Conservation (phyloP, 108 stramenopile genomes). For the Discostella stelligeroides region DNA sequence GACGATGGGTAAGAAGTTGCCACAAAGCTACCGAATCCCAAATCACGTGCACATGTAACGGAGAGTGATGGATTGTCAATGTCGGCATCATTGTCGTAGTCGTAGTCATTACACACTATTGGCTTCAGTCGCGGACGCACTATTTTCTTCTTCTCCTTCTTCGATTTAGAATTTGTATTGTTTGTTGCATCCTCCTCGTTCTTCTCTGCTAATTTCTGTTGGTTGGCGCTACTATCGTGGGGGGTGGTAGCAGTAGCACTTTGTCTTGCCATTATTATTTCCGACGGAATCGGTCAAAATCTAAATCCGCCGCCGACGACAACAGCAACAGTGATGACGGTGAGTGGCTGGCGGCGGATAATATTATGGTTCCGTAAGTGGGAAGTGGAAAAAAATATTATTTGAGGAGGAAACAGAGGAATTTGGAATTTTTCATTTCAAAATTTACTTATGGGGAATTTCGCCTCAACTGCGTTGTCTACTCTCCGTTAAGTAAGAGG, state of each 20-base stretch:
- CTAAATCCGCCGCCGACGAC: too few species aligned
- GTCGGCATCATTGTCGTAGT: not conserved
- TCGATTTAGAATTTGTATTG: slow-evolving; percentile 1
- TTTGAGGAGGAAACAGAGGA: too few species aligned
- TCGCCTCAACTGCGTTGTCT: too few species aligned
- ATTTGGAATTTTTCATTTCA: too few species aligned
- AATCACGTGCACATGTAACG: slow-evolving; percentile 16
- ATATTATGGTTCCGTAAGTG: too few species aligned
- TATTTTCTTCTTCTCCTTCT: slow-evolving; percentile 12
- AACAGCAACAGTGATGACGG: too few species aligned
- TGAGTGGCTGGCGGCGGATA: too few species aligned
- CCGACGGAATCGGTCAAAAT: too few species aligned
- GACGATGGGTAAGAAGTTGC: too few species aligned
- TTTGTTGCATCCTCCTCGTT: not conserved
- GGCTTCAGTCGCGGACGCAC: slow-evolving; percentile 13
- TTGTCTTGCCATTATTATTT: not conserved
- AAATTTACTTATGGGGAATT: too few species aligned
- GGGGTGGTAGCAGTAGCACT: not conserved
- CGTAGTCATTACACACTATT: not conserved
- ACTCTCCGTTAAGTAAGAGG: too few species aligned
- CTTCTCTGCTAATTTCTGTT: not conserved
- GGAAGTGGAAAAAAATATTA: too few species aligned
- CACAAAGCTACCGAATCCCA: slow-evolving; percentile 6
- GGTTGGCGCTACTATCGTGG: not conserved
- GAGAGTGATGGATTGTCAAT: slow-evolving; percentile 7